Evolutionary conservation across 768 basidiomycete genomes (phyloP), one percentile per base, ranked within the genome.

Genomic region (Vishniacozyma victoriae): DNA sequence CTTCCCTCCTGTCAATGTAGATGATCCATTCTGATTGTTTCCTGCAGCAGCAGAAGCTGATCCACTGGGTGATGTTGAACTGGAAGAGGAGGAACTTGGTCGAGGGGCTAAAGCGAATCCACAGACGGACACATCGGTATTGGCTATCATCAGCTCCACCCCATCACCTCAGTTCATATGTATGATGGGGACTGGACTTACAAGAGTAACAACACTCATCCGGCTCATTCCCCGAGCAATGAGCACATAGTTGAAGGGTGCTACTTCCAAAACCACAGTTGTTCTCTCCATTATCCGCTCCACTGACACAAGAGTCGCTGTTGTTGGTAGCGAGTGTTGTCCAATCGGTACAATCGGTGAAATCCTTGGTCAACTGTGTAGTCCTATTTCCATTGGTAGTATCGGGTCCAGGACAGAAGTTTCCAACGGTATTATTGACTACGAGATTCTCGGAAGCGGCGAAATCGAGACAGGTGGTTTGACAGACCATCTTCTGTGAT

Each of bases 401-500:
- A 45, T 72, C 67, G 2, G 59, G 48, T 22, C 70, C 69, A 5
- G 71, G 71, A 48, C 71, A 72, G 52, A 46, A 64, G 25, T 44
- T 35, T n/a, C 9, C 29, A n/a, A 33, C n/a, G 15, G 48, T 48
- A 4, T 41, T 54, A 35, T 57, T 55, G 46, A 63, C 60, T 25
- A 72, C 37, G 1, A 39, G 6, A 4, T 37, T 36, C 27, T 70
- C 69, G 22, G 59, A 56, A 0, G 63, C 52, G 1, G 71, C 60
- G 50, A 64, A 67, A 39, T 70, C 54, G 15, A 67, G 53, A 43
- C 71, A 72, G 9, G 69, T 68, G 12, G 49, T 13, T 35, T 69
- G 69, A 23, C 71, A 72, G 19, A 72, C 58, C 64, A 70, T 70
- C 55, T 67, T 72, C 20, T 54, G 63, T 13, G 61, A 55, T 20